Percentiles rank a stretch among this genome's conserved stretches.
These are phyloP conservation scores for Begonia masoniana DNA, from an alignment of 306 rosid genomes.

Conservation along the genomic window DNA sequence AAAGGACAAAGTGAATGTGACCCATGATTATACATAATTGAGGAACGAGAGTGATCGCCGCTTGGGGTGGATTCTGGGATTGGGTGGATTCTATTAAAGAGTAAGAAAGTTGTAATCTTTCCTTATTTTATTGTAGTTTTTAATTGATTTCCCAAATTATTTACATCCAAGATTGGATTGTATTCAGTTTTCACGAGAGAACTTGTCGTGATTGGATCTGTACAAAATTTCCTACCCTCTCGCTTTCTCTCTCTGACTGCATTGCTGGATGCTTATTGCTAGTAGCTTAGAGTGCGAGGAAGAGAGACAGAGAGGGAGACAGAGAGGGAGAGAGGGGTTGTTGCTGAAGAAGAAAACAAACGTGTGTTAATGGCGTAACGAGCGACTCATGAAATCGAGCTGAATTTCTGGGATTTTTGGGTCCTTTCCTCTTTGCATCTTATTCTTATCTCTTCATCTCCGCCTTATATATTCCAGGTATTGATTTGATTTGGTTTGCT, in stretches of 20 bases:
- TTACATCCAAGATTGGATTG: no score
- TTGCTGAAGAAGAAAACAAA: constrained; percentile 9
- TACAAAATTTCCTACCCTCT: constrained; percentile 28
- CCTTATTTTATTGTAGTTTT: no score
- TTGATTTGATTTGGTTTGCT: constrained; percentile 10
- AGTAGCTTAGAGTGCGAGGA: no score
- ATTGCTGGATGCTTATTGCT: background rate
- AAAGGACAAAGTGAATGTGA: no score
- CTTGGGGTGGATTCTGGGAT: no score
- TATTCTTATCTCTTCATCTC: constrained; percentile 3
- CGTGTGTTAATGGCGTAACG: constrained; percentile 8
- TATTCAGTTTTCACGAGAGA: constrained; percentile 22
- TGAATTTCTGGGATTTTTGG: constrained; percentile 8
- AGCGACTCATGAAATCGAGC: constrained; percentile 14
- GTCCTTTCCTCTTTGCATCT: background rate
- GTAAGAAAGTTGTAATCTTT: no score
- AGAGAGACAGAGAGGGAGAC: no score
- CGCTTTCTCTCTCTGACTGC: constrained; percentile 9
- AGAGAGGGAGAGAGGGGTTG: constrained; percentile 7
- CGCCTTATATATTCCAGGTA: constrained; percentile 24
- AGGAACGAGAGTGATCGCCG: no score
- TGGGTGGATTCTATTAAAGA: no score
- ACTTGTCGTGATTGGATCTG: constrained; percentile 59
- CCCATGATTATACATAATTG: no score
- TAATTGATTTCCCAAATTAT: background rate